Evolutionary conservation across 495 filamentous ascomycete species (phyloP).

Genomic region (Neohortaea acidophila): DNA sequence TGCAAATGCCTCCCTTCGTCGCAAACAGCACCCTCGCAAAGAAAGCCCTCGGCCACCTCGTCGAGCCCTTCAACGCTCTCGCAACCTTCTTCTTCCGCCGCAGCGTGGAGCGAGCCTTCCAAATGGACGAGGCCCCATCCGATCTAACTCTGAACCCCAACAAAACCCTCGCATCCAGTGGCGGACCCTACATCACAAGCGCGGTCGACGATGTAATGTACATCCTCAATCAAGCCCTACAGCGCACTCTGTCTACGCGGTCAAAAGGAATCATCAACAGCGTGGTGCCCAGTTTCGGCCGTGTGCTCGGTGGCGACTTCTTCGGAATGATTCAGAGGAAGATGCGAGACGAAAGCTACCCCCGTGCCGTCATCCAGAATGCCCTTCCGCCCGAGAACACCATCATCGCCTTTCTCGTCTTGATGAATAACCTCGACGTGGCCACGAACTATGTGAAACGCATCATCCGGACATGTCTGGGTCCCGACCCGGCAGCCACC

Average conservation of each 20-base stretch:
- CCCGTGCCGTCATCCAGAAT: constrained; percentile 56
- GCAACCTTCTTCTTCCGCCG: constrained; percentile 92
- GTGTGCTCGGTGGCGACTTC: constrained; percentile 84
- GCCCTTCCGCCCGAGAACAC: constrained; percentile 69
- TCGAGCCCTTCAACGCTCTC: constrained; percentile 68
- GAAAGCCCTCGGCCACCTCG: constrained; percentile 60
- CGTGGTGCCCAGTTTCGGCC: constrained; percentile 64
- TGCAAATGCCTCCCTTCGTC: constrained; percentile 53
- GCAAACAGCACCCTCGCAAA: constrained; percentile 54
- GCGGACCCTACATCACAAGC: constrained; percentile 76
- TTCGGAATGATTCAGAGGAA: constrained; percentile 93
- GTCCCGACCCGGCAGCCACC: constrained; percentile 18
- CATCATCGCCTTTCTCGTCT: constrained; percentile 70
- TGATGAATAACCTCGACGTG: constrained; percentile 89
- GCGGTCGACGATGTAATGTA: constrained; percentile 99
- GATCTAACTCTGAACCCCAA: constrained; percentile 60
- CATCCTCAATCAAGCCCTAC: constrained; percentile 82
- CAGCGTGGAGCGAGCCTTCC: constrained; percentile 92
- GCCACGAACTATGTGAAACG: constrained; percentile 77
- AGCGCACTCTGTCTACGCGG: constrained; percentile 70
- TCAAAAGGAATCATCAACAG: constrained; percentile 58
- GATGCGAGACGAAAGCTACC: constrained; percentile 91
- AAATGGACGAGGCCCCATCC: constrained; percentile 83
- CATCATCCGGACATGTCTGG: constrained; percentile 56
- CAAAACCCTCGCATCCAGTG: constrained; percentile 47